These are phyloP conservation scores for Phylloporus sp. DNA, from an alignment of 1,284 basidiomycete species.

Conservation along the genomic window DNA sequence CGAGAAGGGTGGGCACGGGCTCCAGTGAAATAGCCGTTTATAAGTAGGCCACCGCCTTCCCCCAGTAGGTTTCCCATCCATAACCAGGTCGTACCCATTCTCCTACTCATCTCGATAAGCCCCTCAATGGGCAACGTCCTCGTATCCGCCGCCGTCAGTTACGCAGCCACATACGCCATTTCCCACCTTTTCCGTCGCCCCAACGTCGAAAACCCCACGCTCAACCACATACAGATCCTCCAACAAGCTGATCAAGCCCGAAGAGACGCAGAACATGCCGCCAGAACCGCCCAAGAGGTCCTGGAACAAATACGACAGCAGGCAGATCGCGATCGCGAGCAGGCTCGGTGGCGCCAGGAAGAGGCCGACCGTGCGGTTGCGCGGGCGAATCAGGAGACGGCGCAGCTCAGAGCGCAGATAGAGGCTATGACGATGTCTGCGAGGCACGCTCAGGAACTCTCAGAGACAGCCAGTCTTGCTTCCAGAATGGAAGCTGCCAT, in stretches of 20 bases:
- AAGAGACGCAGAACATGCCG: not conserved
- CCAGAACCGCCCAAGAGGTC: not conserved
- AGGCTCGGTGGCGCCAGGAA: constrained; percentile 16
- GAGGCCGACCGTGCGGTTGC: constrained; percentile 23
- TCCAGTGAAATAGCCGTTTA: not conserved
- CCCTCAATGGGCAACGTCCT: not conserved
- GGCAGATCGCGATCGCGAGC: constrained; percentile 9
- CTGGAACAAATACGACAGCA: constrained; percentile 3
- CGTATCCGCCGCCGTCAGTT: not conserved
- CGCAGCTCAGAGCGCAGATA: constrained; percentile 16
- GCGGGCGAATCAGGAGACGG: constrained; percentile 7
- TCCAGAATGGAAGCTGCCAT: constrained; percentile 22
- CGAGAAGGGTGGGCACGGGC: not conserved
- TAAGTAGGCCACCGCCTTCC: not conserved
- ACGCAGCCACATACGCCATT: not conserved
- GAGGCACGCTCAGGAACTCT: constrained; percentile 8
- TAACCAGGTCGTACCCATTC: not conserved
- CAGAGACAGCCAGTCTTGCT: constrained; percentile 9
- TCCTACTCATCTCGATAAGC: not conserved
- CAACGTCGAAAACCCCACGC: not conserved
- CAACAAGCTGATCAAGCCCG: not conserved
- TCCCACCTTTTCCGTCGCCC: not conserved
- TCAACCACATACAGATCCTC: not conserved
- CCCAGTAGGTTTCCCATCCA: not conserved
- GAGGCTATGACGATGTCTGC: constrained; percentile 8